Evolutionary conservation across 108 stramenopile genomes (phyloP), one percentile per base, ranked within the genome.

Genomic region (Nitzschia inconspicua): DNA sequence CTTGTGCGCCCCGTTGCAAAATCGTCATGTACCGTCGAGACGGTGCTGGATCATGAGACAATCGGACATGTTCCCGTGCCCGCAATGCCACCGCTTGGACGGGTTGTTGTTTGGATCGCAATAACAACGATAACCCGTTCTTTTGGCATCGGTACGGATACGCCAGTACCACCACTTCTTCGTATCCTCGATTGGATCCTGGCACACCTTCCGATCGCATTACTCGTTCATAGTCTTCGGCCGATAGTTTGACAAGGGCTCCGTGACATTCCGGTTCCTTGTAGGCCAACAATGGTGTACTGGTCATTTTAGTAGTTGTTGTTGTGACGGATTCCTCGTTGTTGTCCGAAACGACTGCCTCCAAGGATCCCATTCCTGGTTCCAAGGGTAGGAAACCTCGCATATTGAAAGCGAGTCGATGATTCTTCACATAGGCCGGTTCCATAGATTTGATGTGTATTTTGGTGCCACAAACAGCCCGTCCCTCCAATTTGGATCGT

Each of bases 321-420:
- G n/a, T n/a, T n/a, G n/a, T n/a, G n/a, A n/a, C n/a, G n/a, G n/a
- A n/a, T n/a, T n/a, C n/a, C 9, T 74, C 22, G 46, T 60, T 58
- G 42, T 65, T 49, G 10, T 19, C 31, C 18, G 61, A 63, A 14
- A 25, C 30, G 22, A 22, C 26, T 19, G 78, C 73, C 57, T 80
- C 79, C 29, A 80, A 44, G 9, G 62, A 59, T 36, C 76, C 80
- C 80, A 82, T 75, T 10, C 71, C 76, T 23, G 80, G 80, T 34
- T 82, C 80, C 31, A 82, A 19, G 3, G 80, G 80, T 19, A 76
- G 76, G 57, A 82, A 71, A 9, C 72, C 76, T 32, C 69, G 30
- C 68, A 82, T 54, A 50, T 82, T 82, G 54, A 82, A 82, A 6
- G 80, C 76, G 13, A 82, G 48, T 42, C 80, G 62, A 43, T 75